Percentiles rank a stretch among this genome's conserved stretches.
phyloP scores from a whole-genome alignment of 2,329 filamentous ascomycete species.

The Verticillium isaacii region DNA sequence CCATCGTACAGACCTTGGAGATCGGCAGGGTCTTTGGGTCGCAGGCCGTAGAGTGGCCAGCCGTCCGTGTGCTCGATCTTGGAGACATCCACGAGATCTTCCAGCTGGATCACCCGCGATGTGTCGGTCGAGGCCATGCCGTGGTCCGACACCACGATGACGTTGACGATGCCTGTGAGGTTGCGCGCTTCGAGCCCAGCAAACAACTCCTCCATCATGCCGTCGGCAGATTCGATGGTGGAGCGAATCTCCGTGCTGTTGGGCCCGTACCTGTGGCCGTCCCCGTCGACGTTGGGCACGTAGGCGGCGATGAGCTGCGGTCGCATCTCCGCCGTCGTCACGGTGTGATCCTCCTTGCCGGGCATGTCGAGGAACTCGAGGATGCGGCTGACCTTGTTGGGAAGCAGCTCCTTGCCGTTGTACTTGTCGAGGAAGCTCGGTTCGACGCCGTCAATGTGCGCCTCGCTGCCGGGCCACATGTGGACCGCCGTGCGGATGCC shows the following conservation, averaged over 20 bases:
- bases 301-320: slow-evolving; percentile 93
- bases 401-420: slow-evolving; percentile 70
- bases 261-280: slow-evolving; percentile 84
- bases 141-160: slow-evolving; percentile 95
- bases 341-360: slow-evolving; percentile 56
- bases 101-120: slow-evolving; percentile 77
- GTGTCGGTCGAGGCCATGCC: slow-evolving; percentile 94
- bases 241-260: slow-evolving; percentile 86
- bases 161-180: slow-evolving; percentile 82
- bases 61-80: slow-evolving; percentile 84
- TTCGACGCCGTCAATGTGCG: slow-evolving; percentile 69
- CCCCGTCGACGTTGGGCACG: slow-evolving; percentile 84
- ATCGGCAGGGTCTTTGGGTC: slow-evolving; percentile 67
- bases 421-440: slow-evolving; percentile 81
- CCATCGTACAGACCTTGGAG: slow-evolving; percentile 63
- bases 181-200: slow-evolving; percentile 74
- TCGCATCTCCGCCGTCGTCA: slow-evolving; percentile 49
- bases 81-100: slow-evolving; percentile 75
- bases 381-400: slow-evolving; percentile 73
- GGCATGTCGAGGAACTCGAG: slow-evolving; percentile 82
- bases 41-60: slow-evolving; percentile 87
- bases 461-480: slow-evolving; percentile 98
- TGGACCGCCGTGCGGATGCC: slow-evolving; percentile 79
- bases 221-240: slow-evolving; percentile 76
- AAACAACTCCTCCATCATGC: slow-evolving; percentile 75